Conservation (phyloP, 129 eudicot genomes). For the Glebionis coronaria region DNA sequence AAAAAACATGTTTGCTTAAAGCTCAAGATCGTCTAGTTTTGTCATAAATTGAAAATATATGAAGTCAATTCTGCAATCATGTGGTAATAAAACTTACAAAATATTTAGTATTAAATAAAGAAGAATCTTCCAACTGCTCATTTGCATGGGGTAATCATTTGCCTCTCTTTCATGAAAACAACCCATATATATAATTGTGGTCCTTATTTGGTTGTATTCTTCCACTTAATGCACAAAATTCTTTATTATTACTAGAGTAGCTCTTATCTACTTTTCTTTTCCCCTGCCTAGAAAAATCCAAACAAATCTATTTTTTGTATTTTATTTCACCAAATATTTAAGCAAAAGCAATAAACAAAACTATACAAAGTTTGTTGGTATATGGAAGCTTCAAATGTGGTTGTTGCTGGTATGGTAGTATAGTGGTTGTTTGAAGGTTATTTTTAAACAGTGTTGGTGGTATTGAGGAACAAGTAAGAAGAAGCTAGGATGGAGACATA, state of each 20-base stretch:
- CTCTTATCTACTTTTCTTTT: constrained; percentile 14
- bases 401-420: constrained; percentile 22
- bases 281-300: constrained; percentile 19
- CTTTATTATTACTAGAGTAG: neutral
- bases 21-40: too few relatives aligned
- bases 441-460: constrained; percentile 20
- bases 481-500: constrained; percentile 19
- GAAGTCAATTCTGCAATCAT: too few relatives aligned
- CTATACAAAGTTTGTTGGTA: constrained; percentile 23
- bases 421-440: constrained; percentile 26
- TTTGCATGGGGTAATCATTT: neutral
- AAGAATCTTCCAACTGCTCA: neutral
- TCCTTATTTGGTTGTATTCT: constrained; percentile 18
- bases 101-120: neutral
- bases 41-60: too few relatives aligned
- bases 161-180: constrained; percentile 9
- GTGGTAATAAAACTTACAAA: too few relatives aligned
- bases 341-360: constrained; percentile 22
- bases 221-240: constrained; percentile 17
- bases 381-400: constrained; percentile 49
- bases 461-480: constrained; percentile 28
- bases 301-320: constrained; percentile 21
- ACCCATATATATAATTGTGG: constrained; percentile 1
- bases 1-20: too few relatives aligned
- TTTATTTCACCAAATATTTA: neutral